Conservation (phyloP, 495 filamentous ascomycete genomes). For the Usnea hakonensis region DNA sequence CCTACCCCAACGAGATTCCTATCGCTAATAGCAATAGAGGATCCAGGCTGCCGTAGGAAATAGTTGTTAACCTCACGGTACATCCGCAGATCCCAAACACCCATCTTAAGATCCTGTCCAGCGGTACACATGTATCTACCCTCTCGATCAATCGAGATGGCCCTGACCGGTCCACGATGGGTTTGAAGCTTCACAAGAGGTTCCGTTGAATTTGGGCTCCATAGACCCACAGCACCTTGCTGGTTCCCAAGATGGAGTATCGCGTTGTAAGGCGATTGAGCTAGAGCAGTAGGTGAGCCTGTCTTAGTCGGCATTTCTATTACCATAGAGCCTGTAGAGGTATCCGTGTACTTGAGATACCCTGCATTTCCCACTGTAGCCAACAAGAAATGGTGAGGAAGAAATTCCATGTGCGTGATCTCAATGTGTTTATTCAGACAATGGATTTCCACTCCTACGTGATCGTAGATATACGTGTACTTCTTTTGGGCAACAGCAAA, state of each 20-base stretch:
- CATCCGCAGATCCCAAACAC: constrained; percentile 93
- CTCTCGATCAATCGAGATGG: constrained; percentile 75
- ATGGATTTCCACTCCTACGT: constrained; percentile 81
- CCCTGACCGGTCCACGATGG: constrained; percentile 88
- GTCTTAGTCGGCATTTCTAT: constrained; percentile 73
- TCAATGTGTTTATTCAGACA: constrained; percentile 83
- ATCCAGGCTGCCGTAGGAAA: constrained; percentile 78
- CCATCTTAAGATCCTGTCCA: constrained; percentile 86
- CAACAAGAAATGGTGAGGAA: constrained; percentile 92
- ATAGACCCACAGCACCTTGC: constrained; percentile 87
- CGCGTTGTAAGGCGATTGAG: constrained; percentile 85
- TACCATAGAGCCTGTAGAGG: constrained; percentile 80
- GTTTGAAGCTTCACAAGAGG: constrained; percentile 88
- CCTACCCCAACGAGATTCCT: constrained; percentile 78
- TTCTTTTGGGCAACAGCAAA: constrained; percentile 99
- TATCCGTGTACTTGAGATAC: constrained; percentile 89
- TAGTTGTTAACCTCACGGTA: constrained; percentile 88
- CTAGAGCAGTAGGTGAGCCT: constrained; percentile 74
- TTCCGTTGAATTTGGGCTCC: constrained; percentile 87
- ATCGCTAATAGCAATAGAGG: constrained; percentile 80
- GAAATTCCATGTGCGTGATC: constrained; percentile 89
- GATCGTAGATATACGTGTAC: constrained; percentile 90
- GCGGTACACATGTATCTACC: constrained; percentile 94
- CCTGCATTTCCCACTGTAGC: constrained; percentile 81
- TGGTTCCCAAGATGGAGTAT: constrained; percentile 87